phyloP scores from a whole-genome alignment of 1,284 basidiomycete genomes.

The Microbotryum saponariae region DNA sequence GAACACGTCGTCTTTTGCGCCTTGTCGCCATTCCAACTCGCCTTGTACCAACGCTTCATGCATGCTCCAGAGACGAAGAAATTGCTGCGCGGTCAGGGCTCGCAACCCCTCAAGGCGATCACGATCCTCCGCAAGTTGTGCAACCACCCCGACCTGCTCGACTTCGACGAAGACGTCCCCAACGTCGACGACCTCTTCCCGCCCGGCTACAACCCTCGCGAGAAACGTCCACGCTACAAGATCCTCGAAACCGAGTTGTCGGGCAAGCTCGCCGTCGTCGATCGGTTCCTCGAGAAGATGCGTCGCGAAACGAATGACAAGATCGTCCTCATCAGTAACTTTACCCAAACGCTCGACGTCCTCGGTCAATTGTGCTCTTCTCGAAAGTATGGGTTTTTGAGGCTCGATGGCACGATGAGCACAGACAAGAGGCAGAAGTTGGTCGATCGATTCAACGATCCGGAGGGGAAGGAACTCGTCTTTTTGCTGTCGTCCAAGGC shows the following conservation, averaged over 20 bases:
- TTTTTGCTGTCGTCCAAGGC: constrained; percentile 95
- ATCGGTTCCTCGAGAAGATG: constrained; percentile 84
- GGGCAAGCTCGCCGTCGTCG: constrained; percentile 89
- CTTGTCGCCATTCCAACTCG: constrained; percentile 77
- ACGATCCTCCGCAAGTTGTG: constrained; percentile 94
- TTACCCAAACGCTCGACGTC: constrained; percentile 92
- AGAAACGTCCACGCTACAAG: constrained; percentile 26
- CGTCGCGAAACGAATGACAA: constrained; percentile 81
- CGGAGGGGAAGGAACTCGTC: constrained; percentile 86
- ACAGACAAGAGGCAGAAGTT: constrained; percentile 94
- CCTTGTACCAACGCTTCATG: constrained; percentile 87
- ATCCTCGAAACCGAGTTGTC: constrained; percentile 47
- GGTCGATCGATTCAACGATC: constrained; percentile 96
- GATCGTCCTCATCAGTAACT: constrained; percentile 97
- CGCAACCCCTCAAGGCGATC: constrained; percentile 95
- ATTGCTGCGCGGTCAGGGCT: constrained; percentile 77
- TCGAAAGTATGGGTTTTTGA: constrained; percentile 87
- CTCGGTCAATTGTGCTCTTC: constrained; percentile 77
- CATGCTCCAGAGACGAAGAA: constrained; percentile 90
- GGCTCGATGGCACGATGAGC: constrained; percentile 87
- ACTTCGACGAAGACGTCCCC: constrained; percentile 75
- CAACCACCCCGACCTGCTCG: constrained; percentile 91
- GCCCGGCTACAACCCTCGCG: constrained; percentile 60
- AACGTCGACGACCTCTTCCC: constrained; percentile 81
- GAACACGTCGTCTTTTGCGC: constrained; percentile 98